phyloP scores from a whole-genome alignment of 371 early-diverging fungal species.

The Mortierella sp. region DNA sequence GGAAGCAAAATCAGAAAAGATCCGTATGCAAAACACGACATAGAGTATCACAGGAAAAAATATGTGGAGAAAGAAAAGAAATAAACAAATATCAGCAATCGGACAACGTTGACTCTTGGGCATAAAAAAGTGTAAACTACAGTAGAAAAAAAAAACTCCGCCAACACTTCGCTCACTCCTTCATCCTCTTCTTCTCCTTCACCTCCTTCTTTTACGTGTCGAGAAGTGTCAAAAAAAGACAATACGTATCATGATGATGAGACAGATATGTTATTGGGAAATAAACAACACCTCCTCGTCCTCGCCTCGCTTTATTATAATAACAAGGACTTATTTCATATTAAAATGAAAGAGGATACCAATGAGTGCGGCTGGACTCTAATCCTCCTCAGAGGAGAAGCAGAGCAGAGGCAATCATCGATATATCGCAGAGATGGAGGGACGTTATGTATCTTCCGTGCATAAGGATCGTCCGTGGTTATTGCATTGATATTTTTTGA shows the following conservation, averaged over 20 bases:
- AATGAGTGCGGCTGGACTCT: neutral
- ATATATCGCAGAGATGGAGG: neutral
- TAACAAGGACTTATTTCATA: slow-evolving; percentile 40
- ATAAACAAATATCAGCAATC: slow-evolving; percentile 29
- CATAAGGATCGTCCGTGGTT: neutral
- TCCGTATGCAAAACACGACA: slow-evolving; percentile 8
- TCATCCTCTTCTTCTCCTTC: slow-evolving; percentile 14
- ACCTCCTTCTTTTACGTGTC: slow-evolving; percentile 14
- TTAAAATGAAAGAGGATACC: slow-evolving; percentile 37
- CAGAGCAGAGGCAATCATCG: neutral
- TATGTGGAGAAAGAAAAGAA: slow-evolving; percentile 17
- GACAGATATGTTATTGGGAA: slow-evolving; percentile 24
- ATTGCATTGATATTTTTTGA: neutral
- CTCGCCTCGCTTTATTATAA: slow-evolving; percentile 56
- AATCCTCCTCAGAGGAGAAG: neutral
- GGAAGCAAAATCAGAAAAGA: slow-evolving; percentile 23
- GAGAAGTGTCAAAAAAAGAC: slow-evolving; percentile 13
- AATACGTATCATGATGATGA: slow-evolving; percentile 14
- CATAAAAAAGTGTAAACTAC: neutral
- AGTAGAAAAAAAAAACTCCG: slow-evolving; percentile 18
- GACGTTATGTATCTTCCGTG: neutral
- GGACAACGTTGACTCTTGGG: neutral
- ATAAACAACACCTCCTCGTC: slow-evolving; percentile 53
- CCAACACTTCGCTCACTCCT: slow-evolving; percentile 9
- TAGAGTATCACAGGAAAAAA: slow-evolving; percentile 13